Percentiles rank a stretch among this genome's conserved stretches.
Evolutionary conservation across 2,329 filamentous ascomycete species (phyloP).

Genomic region (Lizonia empirigonia): DNA sequence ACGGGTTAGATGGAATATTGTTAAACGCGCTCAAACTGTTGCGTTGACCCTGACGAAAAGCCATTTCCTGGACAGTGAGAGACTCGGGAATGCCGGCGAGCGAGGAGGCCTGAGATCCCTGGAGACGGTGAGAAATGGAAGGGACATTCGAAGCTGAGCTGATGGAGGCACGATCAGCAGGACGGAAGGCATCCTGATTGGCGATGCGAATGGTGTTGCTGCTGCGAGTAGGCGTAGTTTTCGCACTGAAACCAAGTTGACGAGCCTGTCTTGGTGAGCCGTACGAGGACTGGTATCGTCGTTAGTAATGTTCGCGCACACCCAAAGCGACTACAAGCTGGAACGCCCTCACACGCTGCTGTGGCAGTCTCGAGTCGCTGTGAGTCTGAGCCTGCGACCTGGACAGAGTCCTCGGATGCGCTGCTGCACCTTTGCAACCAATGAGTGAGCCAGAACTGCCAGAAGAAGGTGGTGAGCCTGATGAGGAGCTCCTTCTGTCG

Average conservation of each 20-base stretch:
- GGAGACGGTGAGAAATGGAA: slow-evolving; percentile 1
- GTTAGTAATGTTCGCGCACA: slow-evolving; percentile 1
- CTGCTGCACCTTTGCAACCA: background rate
- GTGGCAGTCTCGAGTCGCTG: background rate
- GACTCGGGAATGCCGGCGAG: slow-evolving; percentile 26
- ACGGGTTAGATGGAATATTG: slow-evolving; percentile 25
- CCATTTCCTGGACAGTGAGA: slow-evolving; percentile 31
- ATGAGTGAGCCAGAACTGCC: slow-evolving; percentile 18
- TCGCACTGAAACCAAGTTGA: background rate
- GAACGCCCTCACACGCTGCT: slow-evolving; percentile 16
- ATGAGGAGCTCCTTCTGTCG: slow-evolving; percentile 18
- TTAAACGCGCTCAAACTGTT: slow-evolving; percentile 14
- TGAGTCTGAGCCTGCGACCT: slow-evolving; percentile 2
- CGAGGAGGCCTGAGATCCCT: slow-evolving; percentile 3
- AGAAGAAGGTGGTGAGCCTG: slow-evolving; percentile 17
- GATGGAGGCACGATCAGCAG: slow-evolving; percentile 6
- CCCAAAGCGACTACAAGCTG: background rate
- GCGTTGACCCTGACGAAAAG: slow-evolving; percentile 32
- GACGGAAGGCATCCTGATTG: background rate
- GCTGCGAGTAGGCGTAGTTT: background rate
- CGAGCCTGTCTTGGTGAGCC: slow-evolving; percentile 6
- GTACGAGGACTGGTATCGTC: slow-evolving; percentile 1
- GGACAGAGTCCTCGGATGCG: background rate
- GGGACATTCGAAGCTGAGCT: slow-evolving; percentile 6
- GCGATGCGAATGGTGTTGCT: background rate